Percentiles rank a stretch among this genome's conserved stretches.
Evolutionary conservation across 495 filamentous ascomycete species (phyloP).

Genomic region (Ramalina peruviana): DNA sequence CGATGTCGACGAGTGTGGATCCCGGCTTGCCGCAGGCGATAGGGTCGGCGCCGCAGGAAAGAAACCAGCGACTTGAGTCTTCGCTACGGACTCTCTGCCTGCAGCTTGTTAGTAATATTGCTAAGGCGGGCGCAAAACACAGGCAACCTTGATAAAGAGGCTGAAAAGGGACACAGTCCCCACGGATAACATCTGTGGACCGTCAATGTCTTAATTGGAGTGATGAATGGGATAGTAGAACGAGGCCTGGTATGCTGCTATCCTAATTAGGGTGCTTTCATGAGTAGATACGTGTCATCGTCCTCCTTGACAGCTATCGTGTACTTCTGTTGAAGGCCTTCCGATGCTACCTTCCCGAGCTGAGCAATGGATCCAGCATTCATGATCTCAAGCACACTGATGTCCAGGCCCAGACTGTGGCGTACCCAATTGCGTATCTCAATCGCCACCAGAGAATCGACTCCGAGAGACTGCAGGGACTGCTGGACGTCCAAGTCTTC

Average conservation of each 20-base stretch:
- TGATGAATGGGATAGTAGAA: no score
- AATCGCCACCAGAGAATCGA: conserved; percentile 35
- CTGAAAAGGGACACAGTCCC: no score
- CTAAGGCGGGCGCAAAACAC: no score
- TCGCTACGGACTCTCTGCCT: neutral
- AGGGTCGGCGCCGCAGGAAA: neutral
- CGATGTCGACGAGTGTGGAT: conserved; percentile 1
- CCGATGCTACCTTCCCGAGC: conserved; percentile 15
- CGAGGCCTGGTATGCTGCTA: no score
- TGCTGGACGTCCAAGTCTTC: conserved; percentile 27
- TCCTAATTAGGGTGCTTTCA: no score
- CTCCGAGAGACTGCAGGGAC: conserved; percentile 21
- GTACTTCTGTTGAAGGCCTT: neutral
- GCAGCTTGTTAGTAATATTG: no score
- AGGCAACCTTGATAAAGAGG: no score
- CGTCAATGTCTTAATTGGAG: no score
- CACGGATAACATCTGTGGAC: no score
- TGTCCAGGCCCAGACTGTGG: conserved; percentile 23
- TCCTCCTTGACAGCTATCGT: neutral
- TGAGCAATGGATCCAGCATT: conserved; percentile 6
- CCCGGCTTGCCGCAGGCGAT: neutral
- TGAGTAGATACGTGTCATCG: no score
- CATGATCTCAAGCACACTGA: conserved; percentile 25
- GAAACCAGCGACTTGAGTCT: neutral
- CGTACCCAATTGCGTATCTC: conserved; percentile 34